Conservation (phyloP, 2,329 filamentous ascomycete genomes). For the Cladophialophora carrionii region DNA sequence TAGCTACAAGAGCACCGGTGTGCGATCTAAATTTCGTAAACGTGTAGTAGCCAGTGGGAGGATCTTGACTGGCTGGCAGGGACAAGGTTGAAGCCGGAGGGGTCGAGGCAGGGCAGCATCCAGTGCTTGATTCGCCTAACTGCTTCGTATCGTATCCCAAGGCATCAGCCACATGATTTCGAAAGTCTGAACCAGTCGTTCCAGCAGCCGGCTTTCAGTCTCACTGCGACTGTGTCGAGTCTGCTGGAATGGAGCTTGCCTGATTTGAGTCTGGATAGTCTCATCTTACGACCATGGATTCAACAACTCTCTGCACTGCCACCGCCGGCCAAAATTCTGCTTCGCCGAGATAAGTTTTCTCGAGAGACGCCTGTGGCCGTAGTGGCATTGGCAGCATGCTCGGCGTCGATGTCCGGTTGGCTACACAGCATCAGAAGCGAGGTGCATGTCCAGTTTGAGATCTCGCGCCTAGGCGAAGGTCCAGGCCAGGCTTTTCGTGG, state of each 20-base stretch:
- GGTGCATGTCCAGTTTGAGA: neutral
- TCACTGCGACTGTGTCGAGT: neutral
- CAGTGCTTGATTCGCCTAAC: neutral
- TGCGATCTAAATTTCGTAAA: slow-evolving; percentile 5
- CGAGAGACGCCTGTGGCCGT: neutral
- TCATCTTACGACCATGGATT: neutral
- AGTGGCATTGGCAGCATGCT: neutral
- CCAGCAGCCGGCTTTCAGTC: neutral
- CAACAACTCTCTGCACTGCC: neutral
- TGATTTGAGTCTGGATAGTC: neutral
- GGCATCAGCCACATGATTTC: neutral
- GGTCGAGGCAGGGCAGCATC: neutral
- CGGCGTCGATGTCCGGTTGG: neutral
- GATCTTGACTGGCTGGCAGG: neutral
- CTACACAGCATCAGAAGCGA: neutral
- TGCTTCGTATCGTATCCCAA: neutral
- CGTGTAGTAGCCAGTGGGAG: neutral
- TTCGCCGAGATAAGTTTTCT: neutral
- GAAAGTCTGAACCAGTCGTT: neutral
- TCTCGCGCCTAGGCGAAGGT: neutral
- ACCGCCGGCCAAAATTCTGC: neutral
- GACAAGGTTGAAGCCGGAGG: slow-evolving; percentile 6
- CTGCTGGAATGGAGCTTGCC: neutral
- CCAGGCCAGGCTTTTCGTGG: neutral
- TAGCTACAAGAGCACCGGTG: neutral